Base-by-base conservation (phyloP, 331 rosid genomes). In the Phaseolus coccineus region DNA sequence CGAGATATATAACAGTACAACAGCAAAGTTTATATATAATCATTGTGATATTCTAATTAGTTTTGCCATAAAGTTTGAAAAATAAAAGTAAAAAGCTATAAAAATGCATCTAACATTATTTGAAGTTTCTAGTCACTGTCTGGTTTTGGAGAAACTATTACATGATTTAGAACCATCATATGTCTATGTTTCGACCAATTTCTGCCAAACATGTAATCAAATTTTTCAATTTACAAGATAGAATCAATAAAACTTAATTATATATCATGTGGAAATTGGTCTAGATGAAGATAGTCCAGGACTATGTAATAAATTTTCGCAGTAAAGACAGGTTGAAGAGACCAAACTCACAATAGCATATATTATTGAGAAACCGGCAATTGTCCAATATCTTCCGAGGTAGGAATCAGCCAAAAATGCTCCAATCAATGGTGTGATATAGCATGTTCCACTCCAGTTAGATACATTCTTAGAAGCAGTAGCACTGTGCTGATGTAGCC, bases 381-480 rank as follows among this genome's bases (percentile, higher is more conserved):
- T 87, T 3, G 90, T 87, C 90, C 87, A 87, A 27, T 84, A 84
- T 87, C 90, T 84, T 50, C 90, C 90, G 13, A 87, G 85, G 40
- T 81, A 87, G 30, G 90, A 74, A 78, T 87, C 90, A 69, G 90
- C 90, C 28, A 87, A 39, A 74, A 81, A 81, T 13, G 87, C 90
- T 75, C 90, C 90, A 50, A 87, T 74, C 71, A 87, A 22, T 40
- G 90, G 90, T 25, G 90, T 87, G 73, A 87, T 74, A 73, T 74
- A 84, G 77, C 90, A 84, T 7, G 90, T 87, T 74, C 90, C 90
- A 62, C 80, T 15, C 90, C 90, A 87, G 19, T 84, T 73, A 16
- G 87, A 76, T 19, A 84, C 87, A 70, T 84, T 84, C 69, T 84
- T 87, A 28, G 87, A 78, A 40, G 90, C 85, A 47, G 42, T 55